Evolutionary conservation across 306 rosid genomes (phyloP), one percentile per base, ranked within the genome.

Genomic region (Coriaria nepalensis): DNA sequence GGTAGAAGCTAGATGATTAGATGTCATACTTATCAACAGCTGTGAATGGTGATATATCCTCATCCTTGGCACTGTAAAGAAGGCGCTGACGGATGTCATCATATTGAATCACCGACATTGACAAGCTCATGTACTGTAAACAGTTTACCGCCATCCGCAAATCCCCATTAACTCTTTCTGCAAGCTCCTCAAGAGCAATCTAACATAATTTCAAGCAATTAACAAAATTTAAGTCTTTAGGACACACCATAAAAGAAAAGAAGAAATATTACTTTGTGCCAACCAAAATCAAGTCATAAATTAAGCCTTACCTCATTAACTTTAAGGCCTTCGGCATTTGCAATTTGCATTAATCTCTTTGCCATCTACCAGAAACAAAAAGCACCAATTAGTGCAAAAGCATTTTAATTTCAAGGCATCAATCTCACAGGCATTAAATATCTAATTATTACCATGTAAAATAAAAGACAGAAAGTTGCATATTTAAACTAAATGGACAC

Each of bases 131-230:
- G 61, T 81, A 90, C 9, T 90, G 98, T 62, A 90, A 68, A 69
- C 81, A 95, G 61, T 90, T 90, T 61, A 85, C 52, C 40, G 98
- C 95, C 98, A 85, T 90, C 9, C 95, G 87, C 85, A 90, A 77
- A 68, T 85, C 98, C 57, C 98, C 98, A 55, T 81, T 70, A 52
- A 75, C 94, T 77, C 93, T 79, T 63, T 84, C 98, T 39, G 95
- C 94, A 37, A 85, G 83, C 60, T 81, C 98, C 82, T 79, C 87
- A 45, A 90, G 83, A 67, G 92, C 94, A 79, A 85, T 81, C 95
- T 90, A 64, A 52, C 55, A 51, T 60, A 49, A 61, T 13, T 35
- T 53, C 5, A 45, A n/a, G n/a, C n/a, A n/a, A n/a, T n/a, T n/a
- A n/a, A n/a, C n/a, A n/a, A n/a, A n/a, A n/a, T n/a, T n/a, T n/a